These are phyloP conservation scores for Xylaria scruposa DNA, from an alignment of 495 filamentous ascomycete genomes.

Conservation along the genomic window DNA sequence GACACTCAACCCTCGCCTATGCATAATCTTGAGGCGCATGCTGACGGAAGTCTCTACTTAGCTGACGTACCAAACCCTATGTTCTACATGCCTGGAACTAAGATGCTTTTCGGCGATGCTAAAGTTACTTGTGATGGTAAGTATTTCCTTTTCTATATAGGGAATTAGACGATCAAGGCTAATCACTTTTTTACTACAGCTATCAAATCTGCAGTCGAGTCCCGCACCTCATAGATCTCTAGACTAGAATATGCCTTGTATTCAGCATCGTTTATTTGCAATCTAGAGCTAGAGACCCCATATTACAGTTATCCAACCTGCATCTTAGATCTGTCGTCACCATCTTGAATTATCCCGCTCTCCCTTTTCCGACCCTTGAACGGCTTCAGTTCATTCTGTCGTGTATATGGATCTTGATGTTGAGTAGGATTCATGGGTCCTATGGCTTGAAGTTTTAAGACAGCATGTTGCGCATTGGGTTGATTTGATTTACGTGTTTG, in stretches of 20 bases:
- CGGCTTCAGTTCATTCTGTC: neutral
- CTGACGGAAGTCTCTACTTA: conserved; percentile 35
- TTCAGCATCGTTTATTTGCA: conserved; percentile 17
- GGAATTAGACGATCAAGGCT: conserved; percentile 5
- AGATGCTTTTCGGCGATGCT: conserved; percentile 86
- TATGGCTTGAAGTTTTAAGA: neutral
- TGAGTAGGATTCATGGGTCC: neutral
- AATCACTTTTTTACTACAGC: conserved; percentile 40
- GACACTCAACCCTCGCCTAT: conserved; percentile 22
- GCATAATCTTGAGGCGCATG: neutral
- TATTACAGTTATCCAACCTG: conserved; percentile 18
- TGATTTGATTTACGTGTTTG: neutral
- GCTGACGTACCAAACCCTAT: conserved; percentile 86
- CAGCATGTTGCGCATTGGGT: neutral
- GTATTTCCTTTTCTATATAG: conserved; percentile 24
- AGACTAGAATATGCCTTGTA: conserved; percentile 36
- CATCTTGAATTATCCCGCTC: neutral
- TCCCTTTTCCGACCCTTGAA: neutral
- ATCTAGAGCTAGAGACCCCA: conserved; percentile 29
- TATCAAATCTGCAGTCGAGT: conserved; percentile 60
- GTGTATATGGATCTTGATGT: neutral
- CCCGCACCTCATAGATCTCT: conserved; percentile 47
- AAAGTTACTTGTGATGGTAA: conserved; percentile 77
- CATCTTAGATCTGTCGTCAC: conserved; percentile 30
- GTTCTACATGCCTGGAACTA: conserved; percentile 84